These are phyloP conservation scores for Nannochloris sp. DNA, from an alignment of 139 green algal genomes.

Conservation along the genomic window DNA sequence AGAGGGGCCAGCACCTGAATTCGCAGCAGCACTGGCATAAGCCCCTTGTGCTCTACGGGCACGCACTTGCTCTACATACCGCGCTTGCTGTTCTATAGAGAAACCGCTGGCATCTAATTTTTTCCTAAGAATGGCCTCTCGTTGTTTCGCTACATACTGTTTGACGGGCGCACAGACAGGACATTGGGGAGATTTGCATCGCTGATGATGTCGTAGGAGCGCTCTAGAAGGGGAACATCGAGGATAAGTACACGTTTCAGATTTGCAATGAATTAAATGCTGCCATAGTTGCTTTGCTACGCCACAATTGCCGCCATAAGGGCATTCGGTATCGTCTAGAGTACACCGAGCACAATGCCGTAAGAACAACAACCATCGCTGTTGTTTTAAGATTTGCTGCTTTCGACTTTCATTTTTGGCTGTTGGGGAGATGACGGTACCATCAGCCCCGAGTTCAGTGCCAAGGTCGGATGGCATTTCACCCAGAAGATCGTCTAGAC, in stretches of 20 bases:
- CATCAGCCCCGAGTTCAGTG: not conserved
- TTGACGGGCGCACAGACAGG: slow-evolving; percentile 90
- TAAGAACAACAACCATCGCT: slow-evolving; percentile 92
- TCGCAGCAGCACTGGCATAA: not conserved
- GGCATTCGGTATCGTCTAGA: slow-evolving; percentile 63
- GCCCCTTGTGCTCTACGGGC: not conserved
- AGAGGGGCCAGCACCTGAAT: not conserved
- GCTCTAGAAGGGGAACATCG: slow-evolving; percentile 74
- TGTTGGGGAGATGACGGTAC: not conserved
- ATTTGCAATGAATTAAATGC: slow-evolving; percentile 81
- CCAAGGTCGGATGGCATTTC: not conserved
- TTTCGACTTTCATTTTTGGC: slow-evolving; percentile 16
- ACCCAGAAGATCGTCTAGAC: not conserved
- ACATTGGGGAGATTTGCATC: slow-evolving; percentile 68
- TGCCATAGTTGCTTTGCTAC: slow-evolving; percentile 85
- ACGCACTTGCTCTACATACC: not conserved
- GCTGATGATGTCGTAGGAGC: slow-evolving; percentile 91
- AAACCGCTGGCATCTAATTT: not conserved
- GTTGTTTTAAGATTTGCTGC: slow-evolving; percentile 78
- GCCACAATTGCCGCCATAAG: slow-evolving; percentile 56
- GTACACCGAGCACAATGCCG: slow-evolving; percentile 90
- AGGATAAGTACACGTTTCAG: slow-evolving; percentile 70
- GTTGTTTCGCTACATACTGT: slow-evolving; percentile 76
- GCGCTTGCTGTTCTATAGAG: not conserved
- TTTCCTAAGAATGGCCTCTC: slow-evolving; percentile 16